Base-by-base conservation (phyloP, 2,329 filamentous ascomycete genomes). In the Torrubiellomyces zombiae region DNA sequence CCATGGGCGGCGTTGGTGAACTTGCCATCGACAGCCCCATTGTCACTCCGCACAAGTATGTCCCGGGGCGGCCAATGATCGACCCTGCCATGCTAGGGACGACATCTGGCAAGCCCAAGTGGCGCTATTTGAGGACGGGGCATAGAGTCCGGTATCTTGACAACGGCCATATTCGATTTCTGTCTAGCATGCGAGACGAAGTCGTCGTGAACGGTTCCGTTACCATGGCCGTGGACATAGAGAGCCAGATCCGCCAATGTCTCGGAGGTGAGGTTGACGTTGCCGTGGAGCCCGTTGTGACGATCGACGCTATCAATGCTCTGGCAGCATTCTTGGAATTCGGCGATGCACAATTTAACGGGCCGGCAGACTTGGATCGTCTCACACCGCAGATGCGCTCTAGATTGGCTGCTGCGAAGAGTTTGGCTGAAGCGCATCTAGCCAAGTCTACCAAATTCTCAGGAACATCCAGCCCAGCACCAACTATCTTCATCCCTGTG, bases 1-100 rank as follows among this genome's bases (percentile, higher is more conserved):
- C 63, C 0, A 43, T 65, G 9, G 67, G 67, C 2, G 55, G 60
- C 1, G 47, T 67, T 1, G 66, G 66, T 1, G 69, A 75, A 37
- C 48, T 75, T 3, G 55, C 72, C 4, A 60, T 75, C 17, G 67
- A 73, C 35, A 67, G 67, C 0, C 45, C 47, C 1, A 27, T 40
- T 4, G 28, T 49, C 9, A 49, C 45, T 0, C 47, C 47, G 3
- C 50, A 54, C 30, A 45, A 45, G 4, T 50, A 55, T 21, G 28
- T 42, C 1, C 37, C 40, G 0, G 48, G 47, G 4, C 33, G 33
- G 7, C 34, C 45, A 0, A 32, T 48, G 2, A 6, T 37, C 9
- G 36, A 55, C 24, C 37, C 40, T 3, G 26, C 20, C 8, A 27
- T 24, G 9, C 19, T 24, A 13, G 18, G 47, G n/a, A 28, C 24